Base-by-base conservation (phyloP, 257 asterid species). In the Asclepias syriaca region DNA sequence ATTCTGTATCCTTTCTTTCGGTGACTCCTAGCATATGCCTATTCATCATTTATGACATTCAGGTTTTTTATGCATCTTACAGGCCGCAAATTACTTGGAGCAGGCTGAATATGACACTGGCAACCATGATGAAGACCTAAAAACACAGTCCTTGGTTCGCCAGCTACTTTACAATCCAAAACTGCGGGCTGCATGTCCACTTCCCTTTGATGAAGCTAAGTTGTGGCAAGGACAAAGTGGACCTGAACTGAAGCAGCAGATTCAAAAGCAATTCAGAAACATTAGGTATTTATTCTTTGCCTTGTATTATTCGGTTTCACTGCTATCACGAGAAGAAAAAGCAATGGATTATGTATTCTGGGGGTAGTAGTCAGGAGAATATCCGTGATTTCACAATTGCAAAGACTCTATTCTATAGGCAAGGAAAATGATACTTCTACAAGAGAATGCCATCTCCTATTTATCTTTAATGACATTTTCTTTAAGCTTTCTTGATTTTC, bases 201-300 rank as follows among this genome's bases (percentile, higher is more conserved):
- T 90, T 77, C 98, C 98, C 1, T 93, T 89, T 70, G 97, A 90
- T 65, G 98, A 90, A 82, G 98, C 98, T 73, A 90, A 93, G 87
- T 78, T 93, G 82, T 90, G 98, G 97, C 88, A 93, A 81, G 98
- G 98, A 75, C 97, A 86, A 84, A 84, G 95, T 83, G 95, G 96
- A 58, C 97, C 98, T 14, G 96, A 93, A 83, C 80, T 93, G 71
- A 93, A 80, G 85, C 90, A 69, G 72, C 93, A 90, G 80, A 93
- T 90, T 79, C 98, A 90, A 63, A 93, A 87, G 85, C 85, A 93
- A 78, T 93, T 93, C 85, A 84, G 86, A 79, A 93, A 93, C 83
- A 93, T 90, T 80, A 90, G 98, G 98, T 93, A 69, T 69, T 54
- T 55, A 22, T 75, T 57, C 57, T 53, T 58, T 21, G 34, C 40